A percentile compares a stretch with the other conserved stretches of the same genome.
Evolutionary conservation across 495 filamentous ascomycete species (phyloP).

Genomic region (Penicillium samsonianum): DNA sequence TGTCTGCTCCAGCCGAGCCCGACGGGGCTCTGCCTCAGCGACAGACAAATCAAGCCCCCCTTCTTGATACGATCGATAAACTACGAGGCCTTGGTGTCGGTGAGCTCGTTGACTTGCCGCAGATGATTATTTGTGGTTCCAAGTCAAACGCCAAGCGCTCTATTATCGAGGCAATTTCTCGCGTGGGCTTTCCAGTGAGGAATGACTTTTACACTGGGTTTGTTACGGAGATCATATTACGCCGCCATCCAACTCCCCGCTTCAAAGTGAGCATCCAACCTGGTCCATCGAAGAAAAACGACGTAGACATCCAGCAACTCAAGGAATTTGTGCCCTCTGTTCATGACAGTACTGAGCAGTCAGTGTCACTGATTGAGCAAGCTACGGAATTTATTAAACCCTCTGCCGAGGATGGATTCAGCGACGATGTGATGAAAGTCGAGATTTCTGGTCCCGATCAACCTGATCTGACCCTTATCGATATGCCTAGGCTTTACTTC

Average conservation of each 20-base stretch:
- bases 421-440: neutral
- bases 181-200: constrained; percentile 32
- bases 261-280: neutral
- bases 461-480: neutral
- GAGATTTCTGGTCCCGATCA: neutral
- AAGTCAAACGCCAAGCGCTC: constrained; percentile 64
- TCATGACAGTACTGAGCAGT: neutral
- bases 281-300: neutral
- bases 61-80: neutral
- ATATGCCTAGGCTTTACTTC: neutral
- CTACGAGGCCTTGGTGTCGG: neutral
- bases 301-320: neutral
- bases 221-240: constrained; percentile 34
- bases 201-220: constrained; percentile 36
- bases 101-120: neutral
- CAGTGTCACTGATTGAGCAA: neutral
- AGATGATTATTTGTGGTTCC: constrained; percentile 58
- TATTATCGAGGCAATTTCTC: constrained; percentile 46
- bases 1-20: neutral
- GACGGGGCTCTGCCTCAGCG: neutral
- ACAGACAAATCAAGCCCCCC: neutral
- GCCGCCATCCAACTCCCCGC: neutral
- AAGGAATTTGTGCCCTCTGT: neutral
- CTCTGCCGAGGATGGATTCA: neutral
- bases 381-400: neutral